A percentile compares a stretch with the other conserved stretches of the same genome.
phyloP scores from a whole-genome alignment of 345 rosid genomes.

The Pugionium cornutum region DNA sequence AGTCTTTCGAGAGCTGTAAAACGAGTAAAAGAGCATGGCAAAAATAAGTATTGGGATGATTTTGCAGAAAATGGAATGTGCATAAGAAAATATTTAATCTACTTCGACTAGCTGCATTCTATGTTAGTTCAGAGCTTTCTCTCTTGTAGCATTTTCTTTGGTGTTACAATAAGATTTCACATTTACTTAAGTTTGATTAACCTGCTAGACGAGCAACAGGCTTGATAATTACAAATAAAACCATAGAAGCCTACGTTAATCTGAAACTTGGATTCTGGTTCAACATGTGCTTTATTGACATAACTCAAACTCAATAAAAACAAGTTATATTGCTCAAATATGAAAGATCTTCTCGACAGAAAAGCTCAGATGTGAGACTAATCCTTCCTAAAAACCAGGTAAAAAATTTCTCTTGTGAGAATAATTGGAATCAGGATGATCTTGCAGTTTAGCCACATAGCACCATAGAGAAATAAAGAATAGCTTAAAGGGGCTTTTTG shows the following conservation, averaged over 20 bases:
- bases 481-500: not conserved
- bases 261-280: not conserved
- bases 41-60: not conserved
- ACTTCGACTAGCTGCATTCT: constrained; percentile 4
- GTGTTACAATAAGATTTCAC: no score
- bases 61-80: not conserved
- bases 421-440: constrained; percentile 2
- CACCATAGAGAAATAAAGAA: constrained; percentile 1
- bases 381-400: no score
- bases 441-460: not conserved
- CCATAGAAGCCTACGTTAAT: not conserved
- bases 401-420: not conserved
- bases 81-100: not conserved
- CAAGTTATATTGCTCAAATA: not conserved
- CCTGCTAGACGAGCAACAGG: constrained; percentile 3
- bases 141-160: not conserved
- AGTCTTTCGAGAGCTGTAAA: constrained; percentile 80
- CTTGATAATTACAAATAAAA: constrained; percentile 10
- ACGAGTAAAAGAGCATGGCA: not conserved
- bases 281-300: not conserved
- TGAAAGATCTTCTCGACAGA: not conserved
- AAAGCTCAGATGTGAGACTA: no score
- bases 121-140: not conserved
- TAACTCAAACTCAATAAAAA: not conserved
- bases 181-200: not conserved